Conservation (phyloP, 495 filamentous ascomycete genomes). For the Podospora fimiseda region DNA sequence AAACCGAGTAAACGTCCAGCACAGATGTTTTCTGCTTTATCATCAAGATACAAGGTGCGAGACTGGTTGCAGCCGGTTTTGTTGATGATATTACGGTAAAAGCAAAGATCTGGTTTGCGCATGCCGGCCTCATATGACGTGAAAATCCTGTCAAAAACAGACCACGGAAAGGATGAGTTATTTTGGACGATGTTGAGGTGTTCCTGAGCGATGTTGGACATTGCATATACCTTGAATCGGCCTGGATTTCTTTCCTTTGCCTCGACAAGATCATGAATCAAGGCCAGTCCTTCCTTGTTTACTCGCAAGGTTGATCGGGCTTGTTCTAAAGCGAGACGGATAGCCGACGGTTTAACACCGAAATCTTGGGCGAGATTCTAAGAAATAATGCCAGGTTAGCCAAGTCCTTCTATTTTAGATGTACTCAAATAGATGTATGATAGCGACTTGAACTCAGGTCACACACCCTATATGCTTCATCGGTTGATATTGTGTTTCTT, state of each 20-base stretch:
- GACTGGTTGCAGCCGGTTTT: slow-evolving; percentile 12
- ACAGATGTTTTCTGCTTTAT: slow-evolving; percentile 18
- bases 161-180: slow-evolving; percentile 16
- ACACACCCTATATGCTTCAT: slow-evolving; percentile 3
- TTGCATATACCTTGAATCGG: not conserved
- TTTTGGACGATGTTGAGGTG: slow-evolving; percentile 10
- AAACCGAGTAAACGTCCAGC: slow-evolving; percentile 20
- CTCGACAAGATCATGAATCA: not conserved
- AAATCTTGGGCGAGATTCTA: not conserved
- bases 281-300: not conserved
- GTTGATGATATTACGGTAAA: slow-evolving; percentile 18
- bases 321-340: not conserved
- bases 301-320: not conserved
- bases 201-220: slow-evolving; percentile 15
- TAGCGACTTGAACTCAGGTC: not conserved
- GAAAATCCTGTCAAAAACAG: slow-evolving; percentile 16
- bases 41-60: slow-evolving; percentile 21
- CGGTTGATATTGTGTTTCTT: not conserved
- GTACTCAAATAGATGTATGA: too few species aligned
- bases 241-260: not conserved
- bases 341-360: not conserved
- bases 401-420: not conserved
- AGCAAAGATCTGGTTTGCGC: slow-evolving; percentile 25
- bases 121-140: slow-evolving; percentile 15
- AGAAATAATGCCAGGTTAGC: not conserved